Conservation (phyloP, 2,329 filamentous ascomycete genomes). For the Alternaria arbusti region DNA sequence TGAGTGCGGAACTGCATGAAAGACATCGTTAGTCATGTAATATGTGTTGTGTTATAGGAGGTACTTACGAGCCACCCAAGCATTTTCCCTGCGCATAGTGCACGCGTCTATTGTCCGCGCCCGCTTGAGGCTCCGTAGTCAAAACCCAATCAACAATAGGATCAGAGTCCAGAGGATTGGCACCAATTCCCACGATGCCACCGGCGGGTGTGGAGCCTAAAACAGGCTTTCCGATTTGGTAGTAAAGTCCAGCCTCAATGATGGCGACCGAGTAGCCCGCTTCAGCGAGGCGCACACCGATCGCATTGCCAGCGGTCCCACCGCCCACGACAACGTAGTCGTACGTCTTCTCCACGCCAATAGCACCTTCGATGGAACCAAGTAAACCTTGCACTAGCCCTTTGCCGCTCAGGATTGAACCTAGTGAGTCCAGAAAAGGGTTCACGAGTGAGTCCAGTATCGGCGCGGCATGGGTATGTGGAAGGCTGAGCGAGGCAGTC, state of each 20-base stretch:
- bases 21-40: not conserved
- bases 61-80: not conserved
- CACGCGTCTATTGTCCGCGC: not conserved
- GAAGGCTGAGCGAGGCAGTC: not conserved
- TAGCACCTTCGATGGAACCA: not conserved
- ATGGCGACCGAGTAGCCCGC: constrained; percentile 7
- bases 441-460: not conserved
- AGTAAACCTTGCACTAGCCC: not conserved
- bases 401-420: not conserved
- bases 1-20: not conserved
- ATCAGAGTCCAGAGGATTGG: constrained; percentile 21
- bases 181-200: not conserved
- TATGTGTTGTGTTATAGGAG: not conserved
- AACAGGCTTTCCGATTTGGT: constrained; percentile 28
- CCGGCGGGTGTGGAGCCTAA: constrained; percentile 18
- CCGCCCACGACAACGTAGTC: constrained; percentile 36
- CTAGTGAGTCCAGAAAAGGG: not conserved
- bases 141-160: constrained; percentile 6
- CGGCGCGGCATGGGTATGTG: not conserved
- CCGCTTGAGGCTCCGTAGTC: not conserved
- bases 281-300: constrained; percentile 30
- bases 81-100: constrained; percentile 5
- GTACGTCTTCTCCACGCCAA: constrained; percentile 12
- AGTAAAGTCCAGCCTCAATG: constrained; percentile 25
- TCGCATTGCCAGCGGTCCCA: constrained; percentile 23